Percentiles rank a stretch among this genome's conserved stretches.
Evolutionary conservation across 495 filamentous ascomycete genomes (phyloP).

Genomic region (Daldinia childiae): DNA sequence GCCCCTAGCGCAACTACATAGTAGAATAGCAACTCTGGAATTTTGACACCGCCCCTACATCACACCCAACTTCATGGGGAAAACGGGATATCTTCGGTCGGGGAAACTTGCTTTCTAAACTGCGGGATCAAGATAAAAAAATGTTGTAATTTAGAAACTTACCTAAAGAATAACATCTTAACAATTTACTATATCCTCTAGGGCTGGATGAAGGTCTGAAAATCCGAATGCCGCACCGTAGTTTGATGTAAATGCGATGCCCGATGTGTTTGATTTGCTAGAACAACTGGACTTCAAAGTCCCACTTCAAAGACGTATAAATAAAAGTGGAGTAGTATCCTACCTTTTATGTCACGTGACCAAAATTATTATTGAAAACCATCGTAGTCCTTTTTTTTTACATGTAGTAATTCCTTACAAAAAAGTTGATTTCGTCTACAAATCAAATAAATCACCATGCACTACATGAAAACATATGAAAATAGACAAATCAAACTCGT

Average conservation of each 20-base stretch:
- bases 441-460: constrained; percentile 3
- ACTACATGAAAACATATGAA: not conserved
- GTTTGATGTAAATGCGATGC: constrained; percentile 16
- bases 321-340: not conserved
- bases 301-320: not conserved
- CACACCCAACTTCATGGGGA: not conserved
- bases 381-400: not conserved
- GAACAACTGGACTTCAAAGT: too few relatives aligned
- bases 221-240: constrained; percentile 17
- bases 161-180: constrained; percentile 71
- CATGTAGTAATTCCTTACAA: not conserved
- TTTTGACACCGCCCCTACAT: not conserved
- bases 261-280: constrained; percentile 17
- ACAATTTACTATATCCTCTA: not conserved
- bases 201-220: not conserved
- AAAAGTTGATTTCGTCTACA: not conserved
- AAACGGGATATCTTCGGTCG: not conserved
- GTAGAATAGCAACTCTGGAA: not conserved
- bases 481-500: not conserved
- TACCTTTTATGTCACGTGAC: not conserved
- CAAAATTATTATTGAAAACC: not conserved
- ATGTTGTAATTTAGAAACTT: constrained; percentile 3
- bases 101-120: not conserved
- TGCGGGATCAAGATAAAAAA: not conserved
- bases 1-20: not conserved